Conservation (phyloP, 1,284 basidiomycete species). For the Cryptococcus wingfieldii region DNA sequence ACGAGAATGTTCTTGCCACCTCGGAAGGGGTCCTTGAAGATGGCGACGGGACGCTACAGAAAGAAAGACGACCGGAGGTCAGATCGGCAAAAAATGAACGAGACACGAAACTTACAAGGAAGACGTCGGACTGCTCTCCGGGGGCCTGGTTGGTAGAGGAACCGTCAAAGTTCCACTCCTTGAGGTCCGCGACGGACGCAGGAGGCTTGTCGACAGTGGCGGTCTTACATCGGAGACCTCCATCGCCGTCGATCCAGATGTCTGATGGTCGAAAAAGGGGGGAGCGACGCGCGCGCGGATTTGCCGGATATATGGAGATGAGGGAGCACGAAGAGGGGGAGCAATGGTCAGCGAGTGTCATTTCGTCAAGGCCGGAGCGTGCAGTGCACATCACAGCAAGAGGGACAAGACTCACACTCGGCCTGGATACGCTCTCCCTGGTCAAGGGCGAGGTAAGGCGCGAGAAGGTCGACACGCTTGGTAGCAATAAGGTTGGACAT, state of each 20-base stretch:
- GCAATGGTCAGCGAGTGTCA: background rate
- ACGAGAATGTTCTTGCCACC: slow-evolving; percentile 97
- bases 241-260: slow-evolving; percentile 92
- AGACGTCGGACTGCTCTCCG: slow-evolving; percentile 92
- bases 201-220: slow-evolving; percentile 53
- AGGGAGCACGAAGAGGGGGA: background rate
- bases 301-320: background rate
- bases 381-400: no score
- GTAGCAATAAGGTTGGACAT: slow-evolving; percentile 49
- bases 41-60: slow-evolving; percentile 75
- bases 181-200: slow-evolving; percentile 50
- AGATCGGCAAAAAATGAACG: background rate
- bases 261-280: slow-evolving; percentile 53
- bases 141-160: slow-evolving; percentile 96
- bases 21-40: slow-evolving; percentile 99
- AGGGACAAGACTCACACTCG: slow-evolving; percentile 62
- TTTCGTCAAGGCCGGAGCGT: no score
- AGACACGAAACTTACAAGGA: slow-evolving; percentile 56
- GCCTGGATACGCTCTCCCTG: slow-evolving; percentile 88
- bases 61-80: background rate
- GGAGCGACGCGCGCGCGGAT: background rate
- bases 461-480: slow-evolving; percentile 77
- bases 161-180: slow-evolving; percentile 99
- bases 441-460: slow-evolving; percentile 75
- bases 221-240: slow-evolving; percentile 89